phyloP scores from a whole-genome alignment of 768 basidiomycete species.

The Artomyces pyxidatus region DNA sequence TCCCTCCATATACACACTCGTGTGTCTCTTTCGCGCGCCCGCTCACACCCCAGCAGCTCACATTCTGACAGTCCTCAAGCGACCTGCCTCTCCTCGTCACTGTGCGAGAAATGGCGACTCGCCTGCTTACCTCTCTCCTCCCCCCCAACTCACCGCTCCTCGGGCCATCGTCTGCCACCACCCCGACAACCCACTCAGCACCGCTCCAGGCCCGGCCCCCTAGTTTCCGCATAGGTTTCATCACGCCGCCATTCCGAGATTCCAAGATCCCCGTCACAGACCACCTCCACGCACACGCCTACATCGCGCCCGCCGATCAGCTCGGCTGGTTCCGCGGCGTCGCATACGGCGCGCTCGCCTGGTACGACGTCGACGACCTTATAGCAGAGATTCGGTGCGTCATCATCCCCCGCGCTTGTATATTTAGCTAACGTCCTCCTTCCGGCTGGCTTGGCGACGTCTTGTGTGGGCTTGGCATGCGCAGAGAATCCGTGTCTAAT shows the following conservation, averaged over 20 bases:
- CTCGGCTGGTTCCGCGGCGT: conserved; percentile 68
- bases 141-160: conserved; percentile 17
- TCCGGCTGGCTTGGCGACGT: background rate
- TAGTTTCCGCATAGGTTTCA: conserved; percentile 62
- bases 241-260: conserved; percentile 71
- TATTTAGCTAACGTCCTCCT: background rate
- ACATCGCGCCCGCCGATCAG: conserved; percentile 53
- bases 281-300: conserved; percentile 73
- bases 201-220: conserved; percentile 21
- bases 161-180: conserved; percentile 5
- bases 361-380: conserved; percentile 72
- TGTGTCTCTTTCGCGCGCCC: conserved; percentile 14
- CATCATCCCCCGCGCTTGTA: no score
- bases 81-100: conserved; percentile 66
- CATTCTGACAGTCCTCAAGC: conserved; percentile 54
- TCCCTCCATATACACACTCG: conserved; percentile 67
- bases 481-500: conserved; percentile 74
- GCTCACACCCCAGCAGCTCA: conserved; percentile 10
- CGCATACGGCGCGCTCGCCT: conserved; percentile 59
- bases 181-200: conserved; percentile 17
- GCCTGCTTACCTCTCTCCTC: conserved; percentile 43
- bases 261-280: conserved; percentile 73
- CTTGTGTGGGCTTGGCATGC: background rate
- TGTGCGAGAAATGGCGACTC: conserved; percentile 48
- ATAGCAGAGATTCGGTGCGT: conserved; percentile 75